Evolutionary conservation across 768 basidiomycete species (phyloP).

Genomic region (Lepiota venenata): DNA sequence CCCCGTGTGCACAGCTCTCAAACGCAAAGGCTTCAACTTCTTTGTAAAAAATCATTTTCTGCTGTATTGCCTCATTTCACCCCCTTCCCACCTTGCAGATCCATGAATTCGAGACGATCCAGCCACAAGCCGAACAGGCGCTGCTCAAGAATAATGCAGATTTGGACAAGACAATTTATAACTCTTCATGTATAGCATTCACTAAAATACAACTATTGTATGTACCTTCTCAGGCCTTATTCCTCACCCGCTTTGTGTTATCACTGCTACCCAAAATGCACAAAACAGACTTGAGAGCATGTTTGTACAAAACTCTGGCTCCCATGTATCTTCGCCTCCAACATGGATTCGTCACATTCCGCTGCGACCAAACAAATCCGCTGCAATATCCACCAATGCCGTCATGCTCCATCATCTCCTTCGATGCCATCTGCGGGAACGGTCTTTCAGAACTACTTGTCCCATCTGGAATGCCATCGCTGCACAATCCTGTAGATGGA

Average conservation of each 20-base stretch:
- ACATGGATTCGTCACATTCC: no score
- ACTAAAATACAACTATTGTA: no score
- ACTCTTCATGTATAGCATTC: no score
- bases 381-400: no score
- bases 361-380: no score
- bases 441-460: slow-evolving; percentile 56
- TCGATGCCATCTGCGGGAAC: no score
- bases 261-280: no score
- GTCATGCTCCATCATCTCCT: no score
- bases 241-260: background rate
- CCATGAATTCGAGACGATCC: slow-evolving; percentile 61
- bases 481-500: slow-evolving; percentile 57
- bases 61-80: no score
- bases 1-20: slow-evolving; percentile 30
- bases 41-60: slow-evolving; percentile 39
- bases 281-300: no score
- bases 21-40: slow-evolving; percentile 62
- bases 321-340: no score
- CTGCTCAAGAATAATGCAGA: slow-evolving; percentile 52
- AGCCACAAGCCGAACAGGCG: slow-evolving; percentile 55
- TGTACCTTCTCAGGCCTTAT: background rate
- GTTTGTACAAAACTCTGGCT: no score
- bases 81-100: slow-evolving; percentile 38
- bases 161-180: slow-evolving; percentile 48
- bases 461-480: slow-evolving; percentile 53